Conservation (phyloP, 768 basidiomycete species). For the Xerocomellus chrysenteron region DNA sequence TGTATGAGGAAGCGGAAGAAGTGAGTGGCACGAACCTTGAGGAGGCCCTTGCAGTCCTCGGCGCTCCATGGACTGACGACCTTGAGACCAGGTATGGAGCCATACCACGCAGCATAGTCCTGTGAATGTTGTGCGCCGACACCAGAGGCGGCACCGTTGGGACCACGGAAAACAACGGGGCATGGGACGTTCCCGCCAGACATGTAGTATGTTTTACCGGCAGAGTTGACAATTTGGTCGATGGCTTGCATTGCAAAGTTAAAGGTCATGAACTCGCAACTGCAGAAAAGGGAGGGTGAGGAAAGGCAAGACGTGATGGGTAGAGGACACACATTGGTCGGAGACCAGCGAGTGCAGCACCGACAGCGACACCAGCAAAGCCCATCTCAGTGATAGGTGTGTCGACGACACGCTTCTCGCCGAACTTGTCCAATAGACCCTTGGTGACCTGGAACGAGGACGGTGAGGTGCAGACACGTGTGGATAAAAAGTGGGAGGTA, state of each 20-base stretch:
- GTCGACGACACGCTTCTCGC: constrained; percentile 97
- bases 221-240: constrained; percentile 99
- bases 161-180: constrained; percentile 99
- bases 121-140: constrained; percentile 97
- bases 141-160: constrained; percentile 97
- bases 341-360: constrained; percentile 91
- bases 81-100: constrained; percentile 91
- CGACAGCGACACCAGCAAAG: constrained; percentile 95
- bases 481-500: constrained; percentile 26
- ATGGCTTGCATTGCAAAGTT: constrained; percentile 99
- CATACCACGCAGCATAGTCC: constrained; percentile 96
- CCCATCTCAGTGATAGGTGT: constrained; percentile 98
- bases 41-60: constrained; percentile 98
- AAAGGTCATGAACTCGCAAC: constrained; percentile 99
- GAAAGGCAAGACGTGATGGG: not conserved
- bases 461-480: constrained; percentile 11
- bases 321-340: constrained; percentile 71
- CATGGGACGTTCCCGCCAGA: constrained; percentile 98
- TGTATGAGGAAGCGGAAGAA: not conserved
- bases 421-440: constrained; percentile 98
- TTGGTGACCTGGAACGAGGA: constrained; percentile 76
- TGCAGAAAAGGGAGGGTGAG: constrained; percentile 29
- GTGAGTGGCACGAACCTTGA: constrained; percentile 62
- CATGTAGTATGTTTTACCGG: constrained; percentile 99
- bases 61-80: constrained; percentile 97